Evolutionary conservation across 371 early-diverging fungal genomes (phyloP).

Genomic region (Mucor racemosus): DNA sequence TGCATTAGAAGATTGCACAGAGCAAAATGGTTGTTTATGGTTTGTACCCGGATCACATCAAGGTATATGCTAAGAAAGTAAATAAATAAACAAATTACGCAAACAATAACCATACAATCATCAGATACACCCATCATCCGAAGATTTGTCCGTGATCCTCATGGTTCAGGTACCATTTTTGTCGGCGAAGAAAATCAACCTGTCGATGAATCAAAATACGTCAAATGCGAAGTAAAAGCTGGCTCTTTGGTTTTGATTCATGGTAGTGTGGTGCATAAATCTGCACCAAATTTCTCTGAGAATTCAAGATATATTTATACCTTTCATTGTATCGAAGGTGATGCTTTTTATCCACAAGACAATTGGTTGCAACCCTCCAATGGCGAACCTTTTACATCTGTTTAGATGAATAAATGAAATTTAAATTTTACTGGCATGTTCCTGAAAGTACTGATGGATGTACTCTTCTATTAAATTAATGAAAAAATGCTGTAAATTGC

Average conservation of each 20-base stretch:
- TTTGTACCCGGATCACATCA: constrained; percentile 91
- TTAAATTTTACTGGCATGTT: background rate
- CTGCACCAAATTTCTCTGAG: constrained; percentile 76
- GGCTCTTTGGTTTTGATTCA: constrained; percentile 86
- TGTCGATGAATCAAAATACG: constrained; percentile 46
- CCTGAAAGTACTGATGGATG: too few relatives aligned
- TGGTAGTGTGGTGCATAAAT: constrained; percentile 87
- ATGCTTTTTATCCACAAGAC: constrained; percentile 61
- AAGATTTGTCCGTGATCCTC: constrained; percentile 73
- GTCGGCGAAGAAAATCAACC: constrained; percentile 48
- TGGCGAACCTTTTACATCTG: constrained; percentile 17
- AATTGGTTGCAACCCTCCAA: constrained; percentile 64
- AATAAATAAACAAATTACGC: background rate
- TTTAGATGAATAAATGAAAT: background rate
- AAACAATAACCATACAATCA: background rate
- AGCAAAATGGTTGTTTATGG: constrained; percentile 86
- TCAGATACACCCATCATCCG: constrained; percentile 66
- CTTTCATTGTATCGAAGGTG: constrained; percentile 91
- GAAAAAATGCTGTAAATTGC: too few relatives aligned
- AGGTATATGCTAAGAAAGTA: constrained; percentile 32
- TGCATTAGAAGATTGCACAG: constrained; percentile 92
- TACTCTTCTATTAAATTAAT: too few relatives aligned
- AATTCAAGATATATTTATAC: constrained; percentile 91
- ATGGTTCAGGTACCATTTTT: constrained; percentile 62
- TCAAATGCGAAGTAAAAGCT: constrained; percentile 45